Percentiles rank a stretch among this genome's conserved stretches.
phyloP scores from a whole-genome alignment of 352 stramenopile genomes.

The Pythium sukuiense region DNA sequence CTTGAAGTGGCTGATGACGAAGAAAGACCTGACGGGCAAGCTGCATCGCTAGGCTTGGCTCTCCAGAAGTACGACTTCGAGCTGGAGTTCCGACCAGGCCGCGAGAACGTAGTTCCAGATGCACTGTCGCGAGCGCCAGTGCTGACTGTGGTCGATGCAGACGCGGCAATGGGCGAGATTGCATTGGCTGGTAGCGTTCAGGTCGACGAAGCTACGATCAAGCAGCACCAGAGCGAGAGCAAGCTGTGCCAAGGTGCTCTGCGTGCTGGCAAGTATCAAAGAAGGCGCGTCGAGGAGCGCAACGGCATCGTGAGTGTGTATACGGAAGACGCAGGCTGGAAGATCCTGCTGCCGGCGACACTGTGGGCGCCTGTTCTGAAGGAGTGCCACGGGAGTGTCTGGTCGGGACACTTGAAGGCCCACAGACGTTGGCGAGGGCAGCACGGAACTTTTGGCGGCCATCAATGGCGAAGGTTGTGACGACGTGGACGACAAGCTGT shows the following conservation, averaged over 20 bases:
- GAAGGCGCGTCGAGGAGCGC: neutral
- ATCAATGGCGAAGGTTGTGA: neutral
- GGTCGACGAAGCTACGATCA: conserved; percentile 14
- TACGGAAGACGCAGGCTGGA: neutral
- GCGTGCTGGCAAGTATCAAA: too few species aligned
- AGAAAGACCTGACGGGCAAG: conserved; percentile 3
- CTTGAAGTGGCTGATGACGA: conserved; percentile 26
- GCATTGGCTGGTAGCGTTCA: conserved; percentile 12
- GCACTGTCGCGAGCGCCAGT: conserved; percentile 26
- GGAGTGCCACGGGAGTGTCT: conserved; percentile 24
- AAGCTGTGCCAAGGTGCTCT: too few species aligned
- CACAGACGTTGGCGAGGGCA: conserved; percentile 19
- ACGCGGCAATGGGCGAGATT: too few species aligned
- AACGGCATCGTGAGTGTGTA: neutral
- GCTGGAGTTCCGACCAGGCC: conserved; percentile 17
- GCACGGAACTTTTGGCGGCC: conserved; percentile 22
- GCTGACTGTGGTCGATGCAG: too few species aligned
- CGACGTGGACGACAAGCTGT: conserved; percentile 10
- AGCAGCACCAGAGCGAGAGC: conserved; percentile 3
- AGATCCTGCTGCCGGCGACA: conserved; percentile 14
- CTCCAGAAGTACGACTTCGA: conserved; percentile 31
- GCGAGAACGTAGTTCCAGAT: conserved; percentile 21
- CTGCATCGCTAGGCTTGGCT: conserved; percentile 23
- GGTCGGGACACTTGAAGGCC: conserved; percentile 8
- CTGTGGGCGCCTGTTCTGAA: conserved; percentile 15